Base-by-base conservation (phyloP, 345 rosid genomes). In the Anacardium occidentale region DNA sequence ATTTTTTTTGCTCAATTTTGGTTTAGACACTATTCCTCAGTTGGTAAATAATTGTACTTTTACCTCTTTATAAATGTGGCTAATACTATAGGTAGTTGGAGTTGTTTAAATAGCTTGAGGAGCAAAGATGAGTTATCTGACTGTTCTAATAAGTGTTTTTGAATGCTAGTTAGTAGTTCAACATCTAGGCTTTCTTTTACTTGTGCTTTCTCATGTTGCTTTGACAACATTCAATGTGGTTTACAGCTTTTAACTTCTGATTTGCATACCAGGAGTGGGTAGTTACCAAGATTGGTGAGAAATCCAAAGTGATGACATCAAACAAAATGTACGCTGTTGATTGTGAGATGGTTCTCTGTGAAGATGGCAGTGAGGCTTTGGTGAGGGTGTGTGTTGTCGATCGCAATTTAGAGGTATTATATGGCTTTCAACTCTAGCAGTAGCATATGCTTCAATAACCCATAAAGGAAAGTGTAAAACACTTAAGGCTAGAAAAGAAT, bases 341-440 rank as follows among this genome's bases (percentile, higher is more conserved):
- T 76, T 95, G 99, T 84, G 99, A 92, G 90, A 95, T 95, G 99
- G 99, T 95, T 81, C 90, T 84, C 6, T 92, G 96, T 82, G 85
- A 88, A 64, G 98, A 92, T 87, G 97, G 99, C 37, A 89, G 85
- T 32, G 97, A 95, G 70, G 98, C 91, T 74, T 79, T 93, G 48
- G 99, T 92, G 76, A 86, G 79, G 74, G 90, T 89, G 25, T 92
- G 86, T 56, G 91, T 85, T 2, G 97, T 95, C 22, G 89, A 89
- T 85, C 90, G 82, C 53, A 76, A 86, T 71, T 79, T 95, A 72
- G 79, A 89, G 90, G 98, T 90, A 85, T 57, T 22, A 51, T 64
- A n/a, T 61, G 3, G 10, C 25, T 58, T 48, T 58, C 1, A 17
- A 53, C 29, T 56, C 5, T 13, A 62, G 52, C 1, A 25, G 40